A percentile compares a stretch with the other conserved stretches of the same genome.
Evolutionary conservation across 176 grass and related monocot genomes (phyloP).

Genomic region (Guadua angustifolia): DNA sequence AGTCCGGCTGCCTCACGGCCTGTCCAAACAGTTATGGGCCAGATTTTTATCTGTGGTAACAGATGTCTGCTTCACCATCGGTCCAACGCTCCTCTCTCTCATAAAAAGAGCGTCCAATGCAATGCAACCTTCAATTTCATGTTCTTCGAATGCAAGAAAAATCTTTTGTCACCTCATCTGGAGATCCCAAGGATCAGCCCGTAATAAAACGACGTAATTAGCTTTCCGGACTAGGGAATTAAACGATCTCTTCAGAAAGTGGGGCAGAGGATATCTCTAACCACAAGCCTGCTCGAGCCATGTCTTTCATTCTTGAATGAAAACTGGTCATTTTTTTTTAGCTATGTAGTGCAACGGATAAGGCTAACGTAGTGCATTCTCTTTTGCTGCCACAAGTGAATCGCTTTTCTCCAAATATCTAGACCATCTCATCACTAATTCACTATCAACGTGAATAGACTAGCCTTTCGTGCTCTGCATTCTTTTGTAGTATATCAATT

Average conservation of each 20-base stretch:
- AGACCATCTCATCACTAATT: neutral
- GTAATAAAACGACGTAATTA: constrained; percentile 23
- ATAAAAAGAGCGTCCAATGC: neutral
- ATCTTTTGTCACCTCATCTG: constrained; percentile 5
- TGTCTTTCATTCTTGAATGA: neutral
- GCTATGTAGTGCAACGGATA: constrained; percentile 9
- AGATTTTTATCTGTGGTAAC: too few species aligned
- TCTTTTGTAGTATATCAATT: neutral
- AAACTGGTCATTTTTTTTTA: neutral
- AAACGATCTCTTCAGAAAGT: neutral
- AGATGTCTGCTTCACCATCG: neutral
- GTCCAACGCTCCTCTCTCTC: neutral
- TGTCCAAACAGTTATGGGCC: neutral
- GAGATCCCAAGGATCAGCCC: neutral
- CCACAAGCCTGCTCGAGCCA: neutral
- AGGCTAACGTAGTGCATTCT: constrained; percentile 23
- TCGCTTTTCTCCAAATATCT: constrained; percentile 26
- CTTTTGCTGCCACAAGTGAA: constrained; percentile 27
- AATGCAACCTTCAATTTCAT: neutral
- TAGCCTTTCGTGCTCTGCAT: neutral
- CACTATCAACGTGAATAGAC: neutral
- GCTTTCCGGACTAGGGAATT: neutral
- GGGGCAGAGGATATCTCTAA: neutral
- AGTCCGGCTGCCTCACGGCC: neutral
- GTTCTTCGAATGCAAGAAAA: neutral